These are phyloP conservation scores for Fusarium mexicanum DNA, from an alignment of 2,329 filamentous ascomycete genomes.

Conservation along the genomic window DNA sequence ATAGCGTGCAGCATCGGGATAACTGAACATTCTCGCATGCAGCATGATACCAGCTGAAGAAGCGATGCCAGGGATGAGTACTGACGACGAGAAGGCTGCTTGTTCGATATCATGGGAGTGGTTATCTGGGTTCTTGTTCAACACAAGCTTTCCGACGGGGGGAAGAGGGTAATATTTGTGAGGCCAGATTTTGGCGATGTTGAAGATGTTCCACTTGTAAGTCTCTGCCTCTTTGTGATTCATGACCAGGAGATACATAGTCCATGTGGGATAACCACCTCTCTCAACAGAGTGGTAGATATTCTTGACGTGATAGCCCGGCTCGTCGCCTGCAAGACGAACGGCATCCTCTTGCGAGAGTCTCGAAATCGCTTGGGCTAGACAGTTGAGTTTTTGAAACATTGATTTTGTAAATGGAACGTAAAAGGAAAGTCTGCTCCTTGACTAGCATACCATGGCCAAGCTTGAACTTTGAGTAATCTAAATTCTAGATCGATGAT, in stretches of 20 bases:
- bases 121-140: constrained; percentile 44
- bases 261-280: background rate
- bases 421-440: background rate
- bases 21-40: constrained; percentile 60
- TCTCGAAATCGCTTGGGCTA: fast-evolving
- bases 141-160: background rate
- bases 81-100: constrained; percentile 61
- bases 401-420: background rate
- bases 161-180: background rate
- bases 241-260: background rate
- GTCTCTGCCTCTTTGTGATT: background rate
- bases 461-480: fast-evolving
- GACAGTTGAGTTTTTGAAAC: background rate
- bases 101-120: constrained; percentile 62
- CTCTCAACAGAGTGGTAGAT: background rate
- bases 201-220: constrained; percentile 4
- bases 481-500: fast-evolving
- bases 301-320: constrained; percentile 1
- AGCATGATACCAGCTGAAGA: constrained; percentile 57
- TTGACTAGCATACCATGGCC: background rate
- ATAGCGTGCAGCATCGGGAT: constrained; percentile 61
- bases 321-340: background rate
- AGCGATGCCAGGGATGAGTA: constrained; percentile 61
- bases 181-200: constrained; percentile 8
- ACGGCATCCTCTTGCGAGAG: background rate